These are phyloP conservation scores for Plenodomus biglobosus DNA, from an alignment of 2,329 filamentous ascomycete species.

Conservation along the genomic window DNA sequence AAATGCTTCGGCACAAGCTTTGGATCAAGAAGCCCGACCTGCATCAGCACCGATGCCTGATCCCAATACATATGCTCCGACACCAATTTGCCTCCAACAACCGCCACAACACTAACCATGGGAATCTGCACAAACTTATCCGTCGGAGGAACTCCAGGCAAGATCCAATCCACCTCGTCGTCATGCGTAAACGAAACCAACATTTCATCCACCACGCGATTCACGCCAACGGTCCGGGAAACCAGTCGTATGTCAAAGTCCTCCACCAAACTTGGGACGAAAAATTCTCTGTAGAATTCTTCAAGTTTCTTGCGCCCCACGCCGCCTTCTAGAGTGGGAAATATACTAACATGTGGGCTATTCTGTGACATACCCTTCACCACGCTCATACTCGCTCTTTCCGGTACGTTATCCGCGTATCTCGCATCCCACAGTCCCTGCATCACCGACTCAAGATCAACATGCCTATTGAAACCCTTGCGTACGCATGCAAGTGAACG, in stretches of 20 bases:
- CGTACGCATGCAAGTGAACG: slow-evolving; percentile 43
- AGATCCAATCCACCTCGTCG: slow-evolving; percentile 59
- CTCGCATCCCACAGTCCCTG: slow-evolving; percentile 40
- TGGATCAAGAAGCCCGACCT: slow-evolving; percentile 58
- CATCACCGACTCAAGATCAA: slow-evolving; percentile 39
- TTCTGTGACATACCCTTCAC: slow-evolving; percentile 38
- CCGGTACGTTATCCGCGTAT: slow-evolving; percentile 36
- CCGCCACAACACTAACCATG: slow-evolving; percentile 57
- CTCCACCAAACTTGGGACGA: slow-evolving; percentile 56
- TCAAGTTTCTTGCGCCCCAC: slow-evolving; percentile 47
- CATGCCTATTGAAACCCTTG: slow-evolving; percentile 42
- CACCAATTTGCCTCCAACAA: slow-evolving; percentile 56
- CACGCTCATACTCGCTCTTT: slow-evolving; percentile 33
- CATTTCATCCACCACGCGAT: slow-evolving; percentile 63
- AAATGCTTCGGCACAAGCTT: slow-evolving; percentile 52
- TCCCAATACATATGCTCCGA: slow-evolving; percentile 64
- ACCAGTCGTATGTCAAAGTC: slow-evolving; percentile 57
- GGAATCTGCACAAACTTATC: slow-evolving; percentile 58
- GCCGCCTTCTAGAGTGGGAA: slow-evolving; percentile 50
- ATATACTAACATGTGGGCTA: slow-evolving; percentile 39
- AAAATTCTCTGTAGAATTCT: slow-evolving; percentile 59
- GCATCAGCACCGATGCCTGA: slow-evolving; percentile 59
- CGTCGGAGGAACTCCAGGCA: slow-evolving; percentile 60
- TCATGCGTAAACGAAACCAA: slow-evolving; percentile 59
- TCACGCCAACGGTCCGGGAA: slow-evolving; percentile 58